Evolutionary conservation across 2,329 filamentous ascomycete species (phyloP).

Genomic region (Aspergillus melleus): DNA sequence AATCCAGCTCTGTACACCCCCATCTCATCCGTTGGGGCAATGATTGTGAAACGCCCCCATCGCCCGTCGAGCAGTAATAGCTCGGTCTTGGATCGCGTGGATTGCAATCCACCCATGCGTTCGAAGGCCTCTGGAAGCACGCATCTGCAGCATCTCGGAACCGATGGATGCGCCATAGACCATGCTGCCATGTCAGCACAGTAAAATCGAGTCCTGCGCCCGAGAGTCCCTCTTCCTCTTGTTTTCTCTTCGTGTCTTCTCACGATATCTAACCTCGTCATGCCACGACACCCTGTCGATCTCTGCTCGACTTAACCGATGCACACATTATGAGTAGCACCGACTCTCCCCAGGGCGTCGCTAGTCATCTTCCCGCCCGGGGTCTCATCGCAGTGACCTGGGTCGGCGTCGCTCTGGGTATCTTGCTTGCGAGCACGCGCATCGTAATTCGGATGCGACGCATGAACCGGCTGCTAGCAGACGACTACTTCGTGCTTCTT

Average conservation of each 20-base stretch:
- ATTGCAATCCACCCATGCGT: not conserved
- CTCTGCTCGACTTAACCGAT: not conserved
- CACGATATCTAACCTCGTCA: not conserved
- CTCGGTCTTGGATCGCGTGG: not conserved
- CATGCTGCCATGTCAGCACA: not conserved
- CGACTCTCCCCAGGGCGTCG: slow-evolving; percentile 8
- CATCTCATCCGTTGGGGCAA: not conserved
- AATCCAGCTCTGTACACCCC: not conserved
- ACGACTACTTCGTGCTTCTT: slow-evolving; percentile 21
- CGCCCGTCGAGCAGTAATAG: too few species aligned
- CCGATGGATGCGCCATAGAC: not conserved
- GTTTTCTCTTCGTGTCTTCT: not conserved
- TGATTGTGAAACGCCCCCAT: not conserved
- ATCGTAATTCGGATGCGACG: slow-evolving; percentile 15
- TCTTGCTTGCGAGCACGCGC: slow-evolving; percentile 16
- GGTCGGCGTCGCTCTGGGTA: slow-evolving; percentile 17
- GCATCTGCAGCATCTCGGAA: not conserved
- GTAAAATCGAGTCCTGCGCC: not conserved
- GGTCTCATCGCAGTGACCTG: slow-evolving; percentile 20
- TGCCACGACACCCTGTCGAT: not conserved
- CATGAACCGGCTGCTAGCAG: slow-evolving; percentile 16
- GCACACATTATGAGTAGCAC: not conserved
- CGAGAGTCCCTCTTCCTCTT: not conserved
- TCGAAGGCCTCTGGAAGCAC: not conserved
- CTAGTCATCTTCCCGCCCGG: slow-evolving; percentile 13